phyloP scores from a whole-genome alignment of 257 asterid species.

The Plantago major region DNA sequence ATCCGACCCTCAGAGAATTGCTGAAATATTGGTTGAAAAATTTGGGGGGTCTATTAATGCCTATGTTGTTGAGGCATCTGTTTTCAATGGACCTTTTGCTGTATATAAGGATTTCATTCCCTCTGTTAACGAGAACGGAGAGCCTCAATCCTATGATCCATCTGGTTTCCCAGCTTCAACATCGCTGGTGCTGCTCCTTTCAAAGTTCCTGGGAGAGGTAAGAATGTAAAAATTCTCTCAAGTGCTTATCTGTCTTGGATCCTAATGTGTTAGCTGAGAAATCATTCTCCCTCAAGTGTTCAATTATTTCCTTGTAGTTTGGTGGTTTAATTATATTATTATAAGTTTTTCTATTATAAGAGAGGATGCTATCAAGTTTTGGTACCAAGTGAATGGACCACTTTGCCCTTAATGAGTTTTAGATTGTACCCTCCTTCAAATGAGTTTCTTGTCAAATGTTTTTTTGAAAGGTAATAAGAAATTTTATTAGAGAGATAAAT shows the following conservation, averaged over 20 bases:
- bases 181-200: constrained; percentile 58
- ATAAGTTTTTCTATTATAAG: too few relatives aligned
- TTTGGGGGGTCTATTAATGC: constrained; percentile 80
- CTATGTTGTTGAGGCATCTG: constrained; percentile 78
- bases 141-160: constrained; percentile 72
- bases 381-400: too few relatives aligned
- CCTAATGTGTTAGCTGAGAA: neutral
- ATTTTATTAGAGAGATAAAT: too few relatives aligned
- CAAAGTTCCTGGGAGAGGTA: constrained; percentile 72
- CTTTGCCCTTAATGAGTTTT: too few relatives aligned
- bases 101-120: constrained; percentile 89
- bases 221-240: constrained; percentile 4
- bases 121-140: constrained; percentile 64
- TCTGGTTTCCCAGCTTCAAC: constrained; percentile 83
- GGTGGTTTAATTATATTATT: neutral
- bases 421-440: too few relatives aligned
- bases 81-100: constrained; percentile 82
- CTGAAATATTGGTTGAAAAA: constrained; percentile 73
- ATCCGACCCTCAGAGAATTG: constrained; percentile 69
- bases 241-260: neutral
- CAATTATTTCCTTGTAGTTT: constrained; percentile 1
- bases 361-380: too few relatives aligned
- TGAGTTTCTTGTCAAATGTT: too few relatives aligned
- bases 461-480: too few relatives aligned
- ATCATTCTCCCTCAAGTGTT: constrained; percentile 7